Base-by-base conservation (phyloP, 345 rosid genomes). In the Kandelia obovata region DNA sequence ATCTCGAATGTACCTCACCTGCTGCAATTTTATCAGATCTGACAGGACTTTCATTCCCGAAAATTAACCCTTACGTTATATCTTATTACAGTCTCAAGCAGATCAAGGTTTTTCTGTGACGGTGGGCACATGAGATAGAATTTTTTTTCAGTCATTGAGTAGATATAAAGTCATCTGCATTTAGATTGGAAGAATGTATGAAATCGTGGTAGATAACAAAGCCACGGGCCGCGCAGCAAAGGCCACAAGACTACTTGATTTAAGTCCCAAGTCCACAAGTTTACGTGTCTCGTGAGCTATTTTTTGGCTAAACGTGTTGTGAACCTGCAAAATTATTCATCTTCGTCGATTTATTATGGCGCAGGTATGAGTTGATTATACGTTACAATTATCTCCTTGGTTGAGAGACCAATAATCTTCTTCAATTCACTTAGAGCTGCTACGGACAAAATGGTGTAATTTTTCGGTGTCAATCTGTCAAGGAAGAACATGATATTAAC, bases 351-450 rank as follows among this genome's bases (percentile, higher is more conserved):
- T 65, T 5, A 23, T 17, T 6, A 5, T 7, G 6, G 43, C 35
- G 0, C 35, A 32, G 31, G 31, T 28, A 28, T 2, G 31, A 28
- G 35, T 32, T 5, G 35, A 32, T 32, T 6, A 5, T 7, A 32
- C 7, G 5, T 32, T 17, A 52, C 56, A 6, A 20, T 52, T 52
- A 9, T 96, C 83, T 83, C 91, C 72, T 79, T 95, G 20, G 94
- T 85, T 30, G 99, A 92, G 35, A 92, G 91, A 26, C 97, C 98
- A 21, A 21, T 21, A 4, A 95, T 81, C 83, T 87, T 95, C 78
- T 88, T 88, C 57, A 92, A 70, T 59, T 92, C 92, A 30, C 47
- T 73, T 53, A 21, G 21, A 92, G 85, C 98, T 88, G 96, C 79
- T 75, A 47, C 39, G 39, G 15, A 39, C 62, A 32, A 17, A 10